Conservation (phyloP, 805 yeast genomes). For the Myxozyma lipomycoides region DNA sequence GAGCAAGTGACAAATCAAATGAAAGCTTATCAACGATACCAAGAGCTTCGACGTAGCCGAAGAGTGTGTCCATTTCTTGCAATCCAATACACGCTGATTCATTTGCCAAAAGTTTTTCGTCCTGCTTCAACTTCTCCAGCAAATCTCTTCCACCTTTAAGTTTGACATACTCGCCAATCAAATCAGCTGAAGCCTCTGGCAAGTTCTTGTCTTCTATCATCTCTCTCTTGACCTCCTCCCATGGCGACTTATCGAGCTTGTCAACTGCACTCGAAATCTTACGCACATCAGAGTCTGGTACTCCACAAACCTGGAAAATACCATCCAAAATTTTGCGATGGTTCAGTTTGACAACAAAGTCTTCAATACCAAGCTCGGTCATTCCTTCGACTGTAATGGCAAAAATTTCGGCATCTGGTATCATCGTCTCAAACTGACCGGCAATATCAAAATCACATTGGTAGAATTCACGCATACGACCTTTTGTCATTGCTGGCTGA, state of each 20-base stretch:
- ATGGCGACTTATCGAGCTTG: conserved; percentile 89
- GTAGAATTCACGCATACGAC: conserved; percentile 98
- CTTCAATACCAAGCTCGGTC: conserved; percentile 74
- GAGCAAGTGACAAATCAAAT: conserved; percentile 90
- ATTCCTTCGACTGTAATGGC: conserved; percentile 81
- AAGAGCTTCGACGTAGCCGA: conserved; percentile 78
- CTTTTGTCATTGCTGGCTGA: conserved; percentile 99
- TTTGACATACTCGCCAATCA: conserved; percentile 86
- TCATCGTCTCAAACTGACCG: conserved; percentile 88
- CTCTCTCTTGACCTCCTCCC: conserved; percentile 91
- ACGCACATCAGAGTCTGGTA: conserved; percentile 87
- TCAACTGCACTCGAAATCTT: conserved; percentile 93
- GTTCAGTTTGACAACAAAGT: conserved; percentile 87
- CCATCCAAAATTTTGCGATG: conserved; percentile 97
- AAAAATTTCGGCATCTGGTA: conserved; percentile 90
- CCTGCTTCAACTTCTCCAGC: conserved; percentile 51
- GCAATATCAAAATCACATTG: conserved; percentile 99
- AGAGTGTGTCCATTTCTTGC: conserved; percentile 69
- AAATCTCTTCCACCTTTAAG: conserved; percentile 58
- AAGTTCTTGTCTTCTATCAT: conserved; percentile 90
- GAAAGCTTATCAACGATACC: conserved; percentile 60
- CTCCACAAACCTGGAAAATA: conserved; percentile 92
- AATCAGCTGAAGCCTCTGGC: conserved; percentile 86
- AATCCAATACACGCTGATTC: conserved; percentile 77
- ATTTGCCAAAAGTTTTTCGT: conserved; percentile 57